Conservation (phyloP, 2,329 filamentous ascomycete species). For the Fusarium sp. region DNA sequence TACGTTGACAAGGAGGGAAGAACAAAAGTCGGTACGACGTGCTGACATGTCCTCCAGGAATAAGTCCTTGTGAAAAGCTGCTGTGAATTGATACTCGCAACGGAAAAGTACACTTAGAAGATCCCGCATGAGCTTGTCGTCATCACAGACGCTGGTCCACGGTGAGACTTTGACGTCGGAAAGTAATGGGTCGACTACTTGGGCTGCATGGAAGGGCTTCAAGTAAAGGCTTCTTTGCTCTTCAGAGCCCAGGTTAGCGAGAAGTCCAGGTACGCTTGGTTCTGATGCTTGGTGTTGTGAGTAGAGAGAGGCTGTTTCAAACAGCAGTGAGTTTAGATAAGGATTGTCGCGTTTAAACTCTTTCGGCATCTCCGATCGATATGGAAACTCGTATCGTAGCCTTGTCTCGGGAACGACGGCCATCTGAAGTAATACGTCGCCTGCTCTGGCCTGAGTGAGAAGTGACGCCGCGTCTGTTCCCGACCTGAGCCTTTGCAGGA, state of each 20-base stretch:
- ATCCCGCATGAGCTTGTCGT: constrained; percentile 52
- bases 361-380: constrained; percentile 41
- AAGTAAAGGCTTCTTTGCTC: constrained; percentile 44
- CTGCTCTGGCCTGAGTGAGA: constrained; percentile 50
- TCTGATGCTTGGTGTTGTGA: background rate
- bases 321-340: constrained; percentile 45
- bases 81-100: constrained; percentile 53
- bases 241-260: background rate
- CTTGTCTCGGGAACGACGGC: constrained; percentile 52
- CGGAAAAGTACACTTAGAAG: constrained; percentile 46
- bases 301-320: constrained; percentile 38
- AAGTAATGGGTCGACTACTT: constrained; percentile 50
- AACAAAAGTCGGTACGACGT: constrained; percentile 51
- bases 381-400: constrained; percentile 56
- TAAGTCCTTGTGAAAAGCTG: constrained; percentile 54
- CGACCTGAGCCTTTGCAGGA: constrained; percentile 52
- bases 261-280: background rate
- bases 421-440: constrained; percentile 54
- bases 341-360: constrained; percentile 34
- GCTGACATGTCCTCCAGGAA: constrained; percentile 55
- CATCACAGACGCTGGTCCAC: constrained; percentile 53
- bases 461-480: constrained; percentile 49
- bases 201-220: constrained; percentile 53
- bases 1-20: constrained; percentile 54
- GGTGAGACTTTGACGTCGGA: constrained; percentile 45